Percentiles rank a stretch among this genome's conserved stretches.
These are phyloP conservation scores for Fraxinus anomala DNA, from an alignment of 257 asterid genomes.

Conservation along the genomic window DNA sequence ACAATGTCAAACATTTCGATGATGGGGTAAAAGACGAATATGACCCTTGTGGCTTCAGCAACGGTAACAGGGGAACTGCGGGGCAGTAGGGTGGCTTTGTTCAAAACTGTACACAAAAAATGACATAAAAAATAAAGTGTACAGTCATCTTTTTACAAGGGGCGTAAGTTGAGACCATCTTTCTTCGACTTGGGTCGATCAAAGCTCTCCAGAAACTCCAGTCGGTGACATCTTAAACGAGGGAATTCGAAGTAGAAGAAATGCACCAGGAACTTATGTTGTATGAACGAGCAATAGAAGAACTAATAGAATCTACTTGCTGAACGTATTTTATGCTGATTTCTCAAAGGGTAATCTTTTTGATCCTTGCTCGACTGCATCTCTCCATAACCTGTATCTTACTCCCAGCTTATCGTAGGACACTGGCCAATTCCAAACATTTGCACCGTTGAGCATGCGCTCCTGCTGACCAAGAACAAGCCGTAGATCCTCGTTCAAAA, in stretches of 20 bases:
- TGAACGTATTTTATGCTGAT: conserved; percentile 27
- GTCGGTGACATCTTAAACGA: neutral
- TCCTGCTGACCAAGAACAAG: conserved; percentile 84
- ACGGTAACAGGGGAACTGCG: neutral
- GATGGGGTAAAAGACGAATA: neutral
- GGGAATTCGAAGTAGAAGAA: conserved; percentile 4
- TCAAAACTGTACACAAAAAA: conserved; percentile 52
- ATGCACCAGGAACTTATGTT: conserved; percentile 20
- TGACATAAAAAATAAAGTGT: conserved; percentile 27
- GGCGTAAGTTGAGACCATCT: conserved; percentile 30
- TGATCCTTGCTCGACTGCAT: conserved; percentile 62
- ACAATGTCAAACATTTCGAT: neutral
- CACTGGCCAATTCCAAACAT: conserved; percentile 81
- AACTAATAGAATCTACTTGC: neutral
- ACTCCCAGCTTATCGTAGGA: conserved; percentile 85
- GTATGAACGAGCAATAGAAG: conserved; percentile 17
- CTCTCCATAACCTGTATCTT: conserved; percentile 83
- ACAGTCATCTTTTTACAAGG: conserved; percentile 38
- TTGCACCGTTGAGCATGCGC: conserved; percentile 70
- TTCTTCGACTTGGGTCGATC: conserved; percentile 28
- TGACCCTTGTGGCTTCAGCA: conserved; percentile 6
- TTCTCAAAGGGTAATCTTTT: conserved; percentile 45
- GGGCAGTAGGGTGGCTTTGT: neutral
- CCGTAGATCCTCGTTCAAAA: conserved; percentile 80
- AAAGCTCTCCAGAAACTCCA: conserved; percentile 13